Percentiles rank a stretch among this genome's conserved stretches.
phyloP scores from a whole-genome alignment of 164 flowering plant species.

The Paratinospora sagittata region DNA sequence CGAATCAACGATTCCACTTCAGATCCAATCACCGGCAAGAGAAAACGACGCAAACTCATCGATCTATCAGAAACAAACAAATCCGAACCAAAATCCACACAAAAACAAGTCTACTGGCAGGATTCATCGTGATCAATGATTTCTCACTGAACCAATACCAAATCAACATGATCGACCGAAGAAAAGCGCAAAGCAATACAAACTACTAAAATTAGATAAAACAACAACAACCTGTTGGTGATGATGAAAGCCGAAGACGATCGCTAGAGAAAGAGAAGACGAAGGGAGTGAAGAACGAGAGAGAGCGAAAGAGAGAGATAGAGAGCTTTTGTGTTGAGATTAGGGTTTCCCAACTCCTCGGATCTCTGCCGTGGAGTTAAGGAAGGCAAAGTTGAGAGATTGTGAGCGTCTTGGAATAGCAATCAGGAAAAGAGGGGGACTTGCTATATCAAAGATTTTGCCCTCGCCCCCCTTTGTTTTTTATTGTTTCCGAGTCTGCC shows the following conservation, averaged over 20 bases:
- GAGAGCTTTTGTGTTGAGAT: conserved; percentile 9
- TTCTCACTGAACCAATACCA: not conserved
- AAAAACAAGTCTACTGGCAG: not conserved
- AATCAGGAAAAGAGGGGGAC: no score
- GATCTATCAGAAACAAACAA: not conserved
- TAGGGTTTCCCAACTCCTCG: conserved; percentile 25
- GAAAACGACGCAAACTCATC: not conserved
- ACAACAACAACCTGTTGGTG: conserved; percentile 3
- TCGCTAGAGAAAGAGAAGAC: not conserved
- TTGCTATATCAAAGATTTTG: no score
- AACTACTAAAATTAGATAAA: not conserved
- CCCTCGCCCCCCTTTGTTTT: no score
- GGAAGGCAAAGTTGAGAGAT: conserved; percentile 9
- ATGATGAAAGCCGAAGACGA: not conserved
- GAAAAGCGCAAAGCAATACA: not conserved
- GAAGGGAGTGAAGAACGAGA: not conserved
- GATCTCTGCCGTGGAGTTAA: conserved; percentile 23
- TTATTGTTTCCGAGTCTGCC: no score
- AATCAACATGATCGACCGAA: not conserved
- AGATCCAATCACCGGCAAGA: not conserved
- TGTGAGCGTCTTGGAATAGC: no score
- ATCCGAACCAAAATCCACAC: not conserved
- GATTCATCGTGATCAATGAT: conserved; percentile 4
- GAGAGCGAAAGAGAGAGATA: no score
- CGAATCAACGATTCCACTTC: not conserved